Base-by-base conservation (phyloP, 805 yeast species). In the Alloascoidea africana region DNA sequence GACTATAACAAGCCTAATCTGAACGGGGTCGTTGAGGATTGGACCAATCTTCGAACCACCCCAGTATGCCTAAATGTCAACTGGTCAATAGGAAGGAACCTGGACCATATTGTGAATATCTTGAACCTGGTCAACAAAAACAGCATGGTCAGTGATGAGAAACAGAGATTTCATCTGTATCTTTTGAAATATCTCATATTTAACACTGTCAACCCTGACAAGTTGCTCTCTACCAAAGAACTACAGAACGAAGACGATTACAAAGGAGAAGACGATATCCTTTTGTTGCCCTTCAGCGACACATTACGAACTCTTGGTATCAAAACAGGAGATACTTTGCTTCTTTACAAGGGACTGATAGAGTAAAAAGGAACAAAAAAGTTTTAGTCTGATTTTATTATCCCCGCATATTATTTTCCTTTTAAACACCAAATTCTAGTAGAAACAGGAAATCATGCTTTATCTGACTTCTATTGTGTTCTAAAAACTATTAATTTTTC, bases 261-360 rank as follows among this genome's bases (percentile, higher is more conserved):
- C n/a, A 23, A 23, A n/a, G n/a, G n/a, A n/a, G 30, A 23, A 23
- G 30, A 23, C 30, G 30, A 23, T 23, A n/a, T 23, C n/a, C 13
- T 8, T 8, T 23, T 23, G n/a, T 23, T 23, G 30, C 8, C 30
- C n/a, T 23, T 23, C 30, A 23, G 30, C n/a, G n/a, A 23, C 8
- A 23, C 8, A 23, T 23, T 23, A n/a, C 8, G 13, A 8, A 8
- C 30, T 8, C n/a, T 23, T 8, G n/a, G n/a, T 23, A 8, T 23
- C 8, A 23, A 23, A 23, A 23, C 8, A 8, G 30, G 30, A 8
- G 30, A 23, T n/a, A 23, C 30, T n/a, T 23, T 23, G 30, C n/a
- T 23, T 8, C n/a, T 23, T 8, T 23, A 8, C n/a, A 23, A 23
- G 30, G 30, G 30, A 8, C n/a, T 23, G n/a, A 8, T 23, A 8